Percentiles rank a stretch among this genome's conserved stretches.
phyloP scores from a whole-genome alignment of 441 rosid genomes.

The Rhodomyrtus psidioides region DNA sequence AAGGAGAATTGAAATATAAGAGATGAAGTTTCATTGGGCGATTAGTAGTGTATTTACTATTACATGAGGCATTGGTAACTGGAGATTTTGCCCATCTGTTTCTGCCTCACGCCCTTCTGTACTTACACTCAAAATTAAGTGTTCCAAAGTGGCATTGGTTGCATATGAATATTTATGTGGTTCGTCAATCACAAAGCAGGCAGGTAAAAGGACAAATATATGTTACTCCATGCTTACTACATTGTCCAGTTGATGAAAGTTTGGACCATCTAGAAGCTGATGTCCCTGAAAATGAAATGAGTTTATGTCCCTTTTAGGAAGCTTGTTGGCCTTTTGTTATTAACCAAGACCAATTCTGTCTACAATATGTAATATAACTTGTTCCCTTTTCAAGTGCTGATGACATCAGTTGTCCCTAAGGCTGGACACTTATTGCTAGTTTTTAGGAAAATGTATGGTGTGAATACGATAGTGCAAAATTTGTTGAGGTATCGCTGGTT shows the following conservation, averaged over 20 bases:
- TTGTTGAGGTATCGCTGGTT: neutral
- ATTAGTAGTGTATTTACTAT: neutral
- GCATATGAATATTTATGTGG: neutral
- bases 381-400: neutral
- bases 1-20: neutral
- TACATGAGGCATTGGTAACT: neutral
- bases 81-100: neutral
- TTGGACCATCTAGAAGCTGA: neutral
- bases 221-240: neutral
- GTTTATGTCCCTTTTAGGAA: neutral
- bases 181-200: neutral
- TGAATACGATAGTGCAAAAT: rapidly evolving
- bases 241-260: neutral
- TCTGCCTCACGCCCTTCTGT: neutral
- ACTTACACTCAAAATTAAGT: neutral
- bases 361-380: neutral
- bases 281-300: neutral
- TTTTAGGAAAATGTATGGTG: neutral
- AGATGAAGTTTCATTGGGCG: neutral
- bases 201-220: neutral
- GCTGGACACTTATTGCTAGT: neutral
- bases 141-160: neutral
- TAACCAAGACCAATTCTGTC: neutral
- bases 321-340: neutral
- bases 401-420: neutral